A percentile compares a stretch with the other conserved stretches of the same genome.
Conservation (phyloP, 345 rosid species). For the Lumnitzera littorea region DNA sequence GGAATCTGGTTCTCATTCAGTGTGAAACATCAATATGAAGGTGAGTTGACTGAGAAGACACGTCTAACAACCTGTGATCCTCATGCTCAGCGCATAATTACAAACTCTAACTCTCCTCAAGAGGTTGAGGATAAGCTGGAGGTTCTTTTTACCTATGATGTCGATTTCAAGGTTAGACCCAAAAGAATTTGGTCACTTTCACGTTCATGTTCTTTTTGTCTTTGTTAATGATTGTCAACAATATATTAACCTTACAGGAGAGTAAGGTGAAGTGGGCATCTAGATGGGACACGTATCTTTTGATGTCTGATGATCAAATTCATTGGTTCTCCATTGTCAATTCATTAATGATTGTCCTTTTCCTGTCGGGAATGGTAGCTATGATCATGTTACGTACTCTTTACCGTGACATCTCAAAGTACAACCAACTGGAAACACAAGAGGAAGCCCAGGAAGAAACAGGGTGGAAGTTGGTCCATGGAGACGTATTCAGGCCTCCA, state of each 20-base stretch:
- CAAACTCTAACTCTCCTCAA: constrained; percentile 79
- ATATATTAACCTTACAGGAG: constrained; percentile 34
- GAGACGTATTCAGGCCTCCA: constrained; percentile 90
- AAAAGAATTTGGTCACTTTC: neutral
- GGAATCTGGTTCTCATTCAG: constrained; percentile 21
- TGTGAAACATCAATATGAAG: constrained; percentile 69
- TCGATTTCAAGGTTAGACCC: constrained; percentile 57
- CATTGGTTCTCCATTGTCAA: constrained; percentile 95
- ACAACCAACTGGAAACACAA: constrained; percentile 90
- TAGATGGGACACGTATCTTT: constrained; percentile 90
- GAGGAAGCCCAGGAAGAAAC: constrained; percentile 95
- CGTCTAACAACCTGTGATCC: constrained; percentile 79
- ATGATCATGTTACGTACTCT: constrained; percentile 96
- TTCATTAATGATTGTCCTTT: constrained; percentile 89
- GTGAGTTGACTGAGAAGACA: constrained; percentile 61
- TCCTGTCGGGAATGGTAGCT: constrained; percentile 97
- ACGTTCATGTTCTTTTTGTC: neutral
- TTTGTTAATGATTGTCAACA: neutral
- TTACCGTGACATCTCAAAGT: constrained; percentile 83
- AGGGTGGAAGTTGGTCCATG: constrained; percentile 91
- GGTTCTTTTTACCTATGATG: constrained; percentile 80
- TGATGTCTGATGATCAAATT: constrained; percentile 92
- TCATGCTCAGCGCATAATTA: constrained; percentile 65
- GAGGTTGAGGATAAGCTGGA: constrained; percentile 72
- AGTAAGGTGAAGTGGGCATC: constrained; percentile 95